Evolutionary conservation across 129 eudicot species (phyloP), one percentile per base, ranked within the genome.

Genomic region (Flaveria trinervia): DNA sequence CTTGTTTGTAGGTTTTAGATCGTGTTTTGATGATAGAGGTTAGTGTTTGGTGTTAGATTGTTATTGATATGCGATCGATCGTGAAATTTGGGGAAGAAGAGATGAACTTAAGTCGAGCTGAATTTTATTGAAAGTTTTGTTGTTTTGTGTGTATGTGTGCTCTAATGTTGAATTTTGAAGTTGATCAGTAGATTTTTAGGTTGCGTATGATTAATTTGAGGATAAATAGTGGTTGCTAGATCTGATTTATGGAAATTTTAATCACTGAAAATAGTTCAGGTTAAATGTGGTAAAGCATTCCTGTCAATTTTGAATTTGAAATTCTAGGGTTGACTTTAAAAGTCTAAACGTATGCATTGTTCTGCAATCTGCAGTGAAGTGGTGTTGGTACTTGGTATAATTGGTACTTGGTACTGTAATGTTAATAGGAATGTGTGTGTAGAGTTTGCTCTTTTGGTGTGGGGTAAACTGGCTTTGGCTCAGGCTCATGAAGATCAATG

Each of bases 351-450:
- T 59, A 79, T 61, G 12, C 33, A 33, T 70, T 57, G 16, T 45
- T 70, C 77, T 78, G 76, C 70, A 59, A 12, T 70, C 77, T 78
- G 76, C 70, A 59, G 17, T 36, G 22, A 59, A 68, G 30, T 70
- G 14, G 57, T 77, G 18, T 57, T 68, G 57, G 82, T 70, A 70
- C 50, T 45, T 70, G 65, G 69, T 57, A 59, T 52, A 33, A 4
- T 57, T 68, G 57, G 82, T 70, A 70, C 51, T 45, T 70, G 66
- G 69, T 59, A 59, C 52, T 55, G 77, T 30, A 48, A 55, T 66
- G 54, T 43, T 73, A 43, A 74, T 74, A 54, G 84, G 74, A 69
- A 80, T 73, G 39, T 73, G 59, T 23, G 55, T 61, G 73, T 65
- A 48, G 56, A 71, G 28, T 78, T 44, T 79, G 65, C 45, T 67